A percentile compares a stretch with the other conserved stretches of the same genome.
Evolutionary conservation across 2,329 filamentous ascomycete genomes (phyloP).

Genomic region (Aspergillus nomiae): DNA sequence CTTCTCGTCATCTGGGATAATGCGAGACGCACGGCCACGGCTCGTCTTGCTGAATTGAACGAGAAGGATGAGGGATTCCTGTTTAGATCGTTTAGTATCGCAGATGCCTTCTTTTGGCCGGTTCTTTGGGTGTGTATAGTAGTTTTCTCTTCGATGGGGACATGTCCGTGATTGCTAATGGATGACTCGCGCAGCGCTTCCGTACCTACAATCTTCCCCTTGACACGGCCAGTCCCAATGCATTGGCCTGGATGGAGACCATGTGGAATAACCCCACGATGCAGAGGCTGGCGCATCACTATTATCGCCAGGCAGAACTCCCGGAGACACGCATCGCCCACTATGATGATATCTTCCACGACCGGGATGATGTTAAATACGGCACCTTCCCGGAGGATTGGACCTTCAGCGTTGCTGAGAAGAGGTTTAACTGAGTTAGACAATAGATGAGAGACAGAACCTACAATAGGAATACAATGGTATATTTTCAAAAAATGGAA

Average conservation of each 20-base stretch:
- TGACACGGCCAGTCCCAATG: slow-evolving; percentile 27
- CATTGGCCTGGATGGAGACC: slow-evolving; percentile 33
- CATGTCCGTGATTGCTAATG: not conserved
- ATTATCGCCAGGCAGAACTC: slow-evolving; percentile 30
- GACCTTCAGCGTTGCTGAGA: slow-evolving; percentile 24
- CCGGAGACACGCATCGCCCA: slow-evolving; percentile 30
- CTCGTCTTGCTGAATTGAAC: slow-evolving; percentile 24
- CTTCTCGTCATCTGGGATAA: slow-evolving; percentile 32
- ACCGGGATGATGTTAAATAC: slow-evolving; percentile 27
- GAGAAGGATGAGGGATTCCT: slow-evolving; percentile 37
- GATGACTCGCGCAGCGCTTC: slow-evolving; percentile 28
- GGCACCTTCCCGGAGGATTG: slow-evolving; percentile 31
- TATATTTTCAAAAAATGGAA: not conserved
- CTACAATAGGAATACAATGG: not conserved
- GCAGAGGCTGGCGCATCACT: slow-evolving; percentile 24
- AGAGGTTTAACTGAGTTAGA: not conserved
- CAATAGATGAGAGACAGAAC: not conserved
- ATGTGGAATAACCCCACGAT: slow-evolving; percentile 37
- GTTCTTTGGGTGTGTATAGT: slow-evolving; percentile 35
- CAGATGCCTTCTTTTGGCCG: slow-evolving; percentile 43
- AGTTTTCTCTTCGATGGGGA: not conserved
- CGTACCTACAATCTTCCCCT: slow-evolving; percentile 35
- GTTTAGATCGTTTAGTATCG: slow-evolving; percentile 41
- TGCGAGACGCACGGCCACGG: slow-evolving; percentile 25
- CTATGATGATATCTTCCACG: slow-evolving; percentile 36